Percentiles rank a stretch among this genome's conserved stretches.
Conservation (phyloP, 208 protist species). For the Wallacemonas sp. region DNA sequence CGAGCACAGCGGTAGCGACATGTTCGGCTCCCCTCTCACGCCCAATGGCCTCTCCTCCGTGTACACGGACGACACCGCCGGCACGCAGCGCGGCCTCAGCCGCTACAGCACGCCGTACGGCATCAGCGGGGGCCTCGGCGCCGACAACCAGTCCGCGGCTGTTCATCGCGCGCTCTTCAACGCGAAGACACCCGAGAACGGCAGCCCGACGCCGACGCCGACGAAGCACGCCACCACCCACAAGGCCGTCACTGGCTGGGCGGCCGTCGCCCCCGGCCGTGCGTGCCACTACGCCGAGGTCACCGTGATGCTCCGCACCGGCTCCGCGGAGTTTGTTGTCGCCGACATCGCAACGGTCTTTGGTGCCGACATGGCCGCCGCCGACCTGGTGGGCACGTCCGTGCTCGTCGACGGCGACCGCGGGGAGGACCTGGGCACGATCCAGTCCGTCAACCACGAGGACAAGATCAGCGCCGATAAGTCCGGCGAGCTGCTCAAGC, state of each 20-base stretch:
- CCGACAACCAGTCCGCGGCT: slow-evolving; percentile 9
- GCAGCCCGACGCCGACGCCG: slow-evolving; percentile 32
- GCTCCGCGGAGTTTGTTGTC: slow-evolving; percentile 49
- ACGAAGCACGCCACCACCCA: slow-evolving; percentile 22
- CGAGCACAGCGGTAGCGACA: slow-evolving; percentile 24
- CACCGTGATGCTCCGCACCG: slow-evolving; percentile 48
- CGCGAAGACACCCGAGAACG: not conserved
- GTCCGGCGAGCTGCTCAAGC: slow-evolving; percentile 23
- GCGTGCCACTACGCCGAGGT: slow-evolving; percentile 56
- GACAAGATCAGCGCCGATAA: slow-evolving; percentile 3
- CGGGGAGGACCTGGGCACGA: slow-evolving; percentile 76
- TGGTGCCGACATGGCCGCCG: slow-evolving; percentile 30
- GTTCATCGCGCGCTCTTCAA: slow-evolving; percentile 25
- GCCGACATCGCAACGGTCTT: slow-evolving; percentile 54
- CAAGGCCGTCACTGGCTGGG: slow-evolving; percentile 42
- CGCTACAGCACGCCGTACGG: slow-evolving; percentile 27
- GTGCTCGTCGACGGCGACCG: slow-evolving; percentile 87
- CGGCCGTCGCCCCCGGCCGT: slow-evolving; percentile 50
- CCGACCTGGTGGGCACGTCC: slow-evolving; percentile 50
- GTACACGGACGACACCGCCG: slow-evolving; percentile 19
- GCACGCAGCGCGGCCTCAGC: slow-evolving; percentile 24
- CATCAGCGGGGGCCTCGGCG: slow-evolving; percentile 17
- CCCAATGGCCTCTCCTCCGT: slow-evolving; percentile 8
- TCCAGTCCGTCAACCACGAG: slow-evolving; percentile 30
- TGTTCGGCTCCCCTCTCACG: slow-evolving; percentile 12